Percentiles rank a stretch among this genome's conserved stretches.
phyloP scores from a whole-genome alignment of 2,329 filamentous ascomycete species.

The Lasiodiplodia sp. region DNA sequence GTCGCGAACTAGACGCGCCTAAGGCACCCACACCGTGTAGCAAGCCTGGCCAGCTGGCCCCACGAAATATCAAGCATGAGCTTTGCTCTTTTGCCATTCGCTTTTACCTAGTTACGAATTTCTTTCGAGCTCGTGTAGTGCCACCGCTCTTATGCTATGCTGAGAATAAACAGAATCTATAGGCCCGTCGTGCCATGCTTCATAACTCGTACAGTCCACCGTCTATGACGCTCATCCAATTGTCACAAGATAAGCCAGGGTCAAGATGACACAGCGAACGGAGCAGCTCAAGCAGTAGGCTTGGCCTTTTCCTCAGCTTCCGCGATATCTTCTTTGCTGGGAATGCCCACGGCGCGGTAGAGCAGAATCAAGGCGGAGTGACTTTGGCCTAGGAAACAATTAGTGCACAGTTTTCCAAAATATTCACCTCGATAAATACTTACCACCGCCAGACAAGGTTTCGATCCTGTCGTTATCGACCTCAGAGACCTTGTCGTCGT shows the following conservation, averaged over 20 bases:
- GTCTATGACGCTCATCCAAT: slow-evolving; percentile 20
- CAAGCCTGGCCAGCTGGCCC: no score
- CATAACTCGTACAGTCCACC: slow-evolving; percentile 27
- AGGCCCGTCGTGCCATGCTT: slow-evolving; percentile 24
- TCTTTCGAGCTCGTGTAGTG: slow-evolving; percentile 11
- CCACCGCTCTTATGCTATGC: slow-evolving; percentile 20
- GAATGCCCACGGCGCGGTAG: slow-evolving; percentile 72
- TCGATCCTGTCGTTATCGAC: slow-evolving; percentile 92
- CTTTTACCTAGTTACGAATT: not conserved
- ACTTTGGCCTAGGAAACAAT: slow-evolving; percentile 64
- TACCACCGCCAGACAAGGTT: slow-evolving; percentile 84
- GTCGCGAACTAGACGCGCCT: not conserved
- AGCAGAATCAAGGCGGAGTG: slow-evolving; percentile 83
- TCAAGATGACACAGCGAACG: not conserved
- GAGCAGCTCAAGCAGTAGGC: not conserved
- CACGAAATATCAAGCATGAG: not conserved
- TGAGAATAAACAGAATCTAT: slow-evolving; percentile 22
- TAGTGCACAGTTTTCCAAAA: slow-evolving; percentile 30
- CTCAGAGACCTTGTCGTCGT: slow-evolving; percentile 95
- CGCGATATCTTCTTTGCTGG: slow-evolving; percentile 25
- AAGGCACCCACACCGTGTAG: not conserved
- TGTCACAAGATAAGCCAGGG: slow-evolving; percentile 5
- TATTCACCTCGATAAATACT: slow-evolving; percentile 37
- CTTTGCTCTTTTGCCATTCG: not conserved
- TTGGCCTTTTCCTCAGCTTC: slow-evolving; percentile 22